Evolutionary conservation across 2,329 filamentous ascomycete genomes (phyloP).

Genomic region (Xylaria hypoxylon): DNA sequence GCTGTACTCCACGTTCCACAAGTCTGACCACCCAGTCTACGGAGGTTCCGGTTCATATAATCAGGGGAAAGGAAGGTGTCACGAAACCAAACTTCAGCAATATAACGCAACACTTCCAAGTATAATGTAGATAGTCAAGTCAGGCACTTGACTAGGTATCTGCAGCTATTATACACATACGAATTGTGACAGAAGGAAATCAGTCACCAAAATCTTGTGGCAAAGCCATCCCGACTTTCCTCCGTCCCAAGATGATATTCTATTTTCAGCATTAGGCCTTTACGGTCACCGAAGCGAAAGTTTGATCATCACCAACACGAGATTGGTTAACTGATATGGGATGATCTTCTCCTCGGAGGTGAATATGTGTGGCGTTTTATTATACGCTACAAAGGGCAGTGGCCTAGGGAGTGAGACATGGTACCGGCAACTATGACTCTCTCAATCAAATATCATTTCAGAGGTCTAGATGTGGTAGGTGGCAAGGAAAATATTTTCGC

Average conservation of each 20-base stretch:
- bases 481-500: neutral
- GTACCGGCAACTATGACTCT: neutral
- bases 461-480: neutral
- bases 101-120: too few species aligned
- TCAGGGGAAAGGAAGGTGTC: neutral
- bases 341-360: neutral
- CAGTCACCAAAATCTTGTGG: neutral
- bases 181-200: slow-evolving; percentile 11
- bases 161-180: too few species aligned
- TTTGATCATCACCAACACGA: neutral
- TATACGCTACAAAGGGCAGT: neutral
- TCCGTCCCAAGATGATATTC: neutral
- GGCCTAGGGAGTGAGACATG: neutral
- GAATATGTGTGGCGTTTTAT: neutral
- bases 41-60: slow-evolving; percentile 24
- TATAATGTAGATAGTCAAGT: too few species aligned
- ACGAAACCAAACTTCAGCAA: too few species aligned
- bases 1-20: slow-evolving; percentile 10
- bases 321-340: neutral
- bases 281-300: neutral
- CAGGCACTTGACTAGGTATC: too few species aligned
- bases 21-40: slow-evolving; percentile 29
- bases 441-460: neutral
- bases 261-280: neutral
- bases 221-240: neutral